These are phyloP conservation scores for Globisporangium sylvaticum DNA, from an alignment of 352 stramenopile species.

Conservation along the genomic window DNA sequence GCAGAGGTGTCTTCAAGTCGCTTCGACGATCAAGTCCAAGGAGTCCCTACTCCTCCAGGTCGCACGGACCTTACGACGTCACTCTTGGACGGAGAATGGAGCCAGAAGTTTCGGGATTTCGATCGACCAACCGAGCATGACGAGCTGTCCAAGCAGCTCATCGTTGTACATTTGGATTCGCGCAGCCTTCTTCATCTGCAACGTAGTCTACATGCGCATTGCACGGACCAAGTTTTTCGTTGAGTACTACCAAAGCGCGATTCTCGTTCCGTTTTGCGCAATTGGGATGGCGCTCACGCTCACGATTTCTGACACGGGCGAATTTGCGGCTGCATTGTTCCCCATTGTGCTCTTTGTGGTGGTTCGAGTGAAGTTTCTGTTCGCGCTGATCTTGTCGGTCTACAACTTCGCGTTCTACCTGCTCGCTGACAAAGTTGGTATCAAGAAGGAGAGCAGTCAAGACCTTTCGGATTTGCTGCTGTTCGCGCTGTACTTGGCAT, in stretches of 20 bases:
- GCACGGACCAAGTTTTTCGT: constrained; percentile 65
- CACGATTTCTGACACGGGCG: constrained; percentile 80
- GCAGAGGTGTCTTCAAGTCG: constrained; percentile 23
- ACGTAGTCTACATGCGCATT: constrained; percentile 69
- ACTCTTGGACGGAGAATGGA: constrained; percentile 71
- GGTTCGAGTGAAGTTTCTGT: constrained; percentile 83
- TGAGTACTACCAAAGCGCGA: constrained; percentile 68
- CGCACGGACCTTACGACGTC: constrained; percentile 43
- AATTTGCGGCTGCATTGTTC: constrained; percentile 79
- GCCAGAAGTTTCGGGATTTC: constrained; percentile 78
- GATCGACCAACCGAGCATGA: constrained; percentile 73
- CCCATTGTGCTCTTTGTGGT: constrained; percentile 78
- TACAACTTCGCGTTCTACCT: constrained; percentile 84
- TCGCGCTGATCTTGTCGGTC: constrained; percentile 63
- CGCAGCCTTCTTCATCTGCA: constrained; percentile 60
- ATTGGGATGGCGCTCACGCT: constrained; percentile 76
- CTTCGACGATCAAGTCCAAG: constrained; percentile 29
- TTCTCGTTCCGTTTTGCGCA: constrained; percentile 65
- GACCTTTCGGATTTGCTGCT: constrained; percentile 48
- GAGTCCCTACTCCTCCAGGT: constrained; percentile 13
- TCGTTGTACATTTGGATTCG: constrained; percentile 68
- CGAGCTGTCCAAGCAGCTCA: constrained; percentile 72
- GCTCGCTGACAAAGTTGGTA: constrained; percentile 45
- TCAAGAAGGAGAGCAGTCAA: constrained; percentile 29
- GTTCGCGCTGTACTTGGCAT: constrained; percentile 71